Conservation (phyloP, 306 rosid genomes). For the Vigna trinervia region DNA sequence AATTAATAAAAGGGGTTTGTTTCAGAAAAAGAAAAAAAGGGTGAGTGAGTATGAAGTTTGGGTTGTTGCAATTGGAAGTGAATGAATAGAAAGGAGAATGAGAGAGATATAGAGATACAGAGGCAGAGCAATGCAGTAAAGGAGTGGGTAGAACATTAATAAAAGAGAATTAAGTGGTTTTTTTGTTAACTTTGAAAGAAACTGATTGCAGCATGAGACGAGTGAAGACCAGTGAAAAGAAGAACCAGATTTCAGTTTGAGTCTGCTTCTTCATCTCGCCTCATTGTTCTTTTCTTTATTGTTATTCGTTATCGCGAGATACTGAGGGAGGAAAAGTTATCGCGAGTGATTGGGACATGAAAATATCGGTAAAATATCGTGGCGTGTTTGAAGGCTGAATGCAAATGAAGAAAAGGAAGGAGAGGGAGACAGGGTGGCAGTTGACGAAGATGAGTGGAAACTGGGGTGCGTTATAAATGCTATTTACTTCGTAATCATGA, state of each 20-base stretch:
- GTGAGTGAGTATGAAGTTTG: not conserved
- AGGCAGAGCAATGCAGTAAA: slow-evolving; percentile 35
- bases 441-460: slow-evolving; percentile 38
- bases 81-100: slow-evolving; percentile 37
- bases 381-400: not conserved
- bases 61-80: slow-evolving; percentile 2
- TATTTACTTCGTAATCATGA: slow-evolving; percentile 44
- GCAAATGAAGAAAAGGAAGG: slow-evolving; percentile 22
- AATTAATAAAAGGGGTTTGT: slow-evolving; percentile 2
- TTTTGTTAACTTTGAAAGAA: too few species aligned
- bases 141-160: slow-evolving; percentile 47
- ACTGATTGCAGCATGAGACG: not conserved
- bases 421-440: slow-evolving; percentile 46
- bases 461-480: slow-evolving; percentile 42
- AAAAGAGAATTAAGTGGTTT: not conserved
- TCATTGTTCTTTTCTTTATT: not conserved
- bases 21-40: not conserved
- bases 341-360: not conserved
- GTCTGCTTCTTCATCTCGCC: slow-evolving; percentile 13
- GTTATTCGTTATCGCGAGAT: not conserved
- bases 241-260: slow-evolving; percentile 18
- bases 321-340: not conserved
- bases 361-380: slow-evolving; percentile 44
- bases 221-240: not conserved
- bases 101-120: slow-evolving; percentile 22